Evolutionary conservation across 108 stramenopile genomes (phyloP).

Genomic region (Discostella stelligeroides): DNA sequence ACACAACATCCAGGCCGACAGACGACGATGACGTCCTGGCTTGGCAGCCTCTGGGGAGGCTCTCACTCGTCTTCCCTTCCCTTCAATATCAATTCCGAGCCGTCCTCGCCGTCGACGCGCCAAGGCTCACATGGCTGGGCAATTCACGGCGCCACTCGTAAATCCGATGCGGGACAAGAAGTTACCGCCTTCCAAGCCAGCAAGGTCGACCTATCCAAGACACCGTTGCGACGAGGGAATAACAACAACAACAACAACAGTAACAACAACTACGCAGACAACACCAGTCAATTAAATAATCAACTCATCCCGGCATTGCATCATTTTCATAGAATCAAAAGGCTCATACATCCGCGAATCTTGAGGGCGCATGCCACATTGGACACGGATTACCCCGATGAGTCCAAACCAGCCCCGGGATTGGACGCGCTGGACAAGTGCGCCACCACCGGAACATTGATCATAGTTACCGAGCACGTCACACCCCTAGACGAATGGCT

Average conservation of each 20-base stretch:
- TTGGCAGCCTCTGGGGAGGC: slow-evolving; percentile 60
- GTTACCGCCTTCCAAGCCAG: slow-evolving; percentile 79
- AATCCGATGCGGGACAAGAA: slow-evolving; percentile 37
- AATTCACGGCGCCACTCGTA: slow-evolving; percentile 65
- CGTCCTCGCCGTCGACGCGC: slow-evolving; percentile 50
- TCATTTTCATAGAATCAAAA: slow-evolving; percentile 76
- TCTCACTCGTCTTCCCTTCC: slow-evolving; percentile 71
- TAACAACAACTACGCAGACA: background rate
- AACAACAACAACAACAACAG: background rate
- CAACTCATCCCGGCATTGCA: slow-evolving; percentile 80
- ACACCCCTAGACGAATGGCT: slow-evolving; percentile 71
- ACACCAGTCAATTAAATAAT: slow-evolving; percentile 40
- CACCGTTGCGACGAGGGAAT: slow-evolving; percentile 27
- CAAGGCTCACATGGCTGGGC: slow-evolving; percentile 71
- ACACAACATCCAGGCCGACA: too few relatives aligned
- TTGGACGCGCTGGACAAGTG: slow-evolving; percentile 18
- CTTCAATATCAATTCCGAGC: slow-evolving; percentile 70
- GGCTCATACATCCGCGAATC: slow-evolving; percentile 81
- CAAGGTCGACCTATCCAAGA: slow-evolving; percentile 65
- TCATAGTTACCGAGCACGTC: slow-evolving; percentile 82
- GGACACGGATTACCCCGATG: slow-evolving; percentile 82
- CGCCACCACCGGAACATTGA: slow-evolving; percentile 68
- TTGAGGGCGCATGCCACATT: slow-evolving; percentile 74
- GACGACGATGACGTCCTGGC: slow-evolving; percentile 41
- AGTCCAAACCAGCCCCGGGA: slow-evolving; percentile 37